Conservation (phyloP, 2,329 filamentous ascomycete species). For the Apiospora pterosperma region DNA sequence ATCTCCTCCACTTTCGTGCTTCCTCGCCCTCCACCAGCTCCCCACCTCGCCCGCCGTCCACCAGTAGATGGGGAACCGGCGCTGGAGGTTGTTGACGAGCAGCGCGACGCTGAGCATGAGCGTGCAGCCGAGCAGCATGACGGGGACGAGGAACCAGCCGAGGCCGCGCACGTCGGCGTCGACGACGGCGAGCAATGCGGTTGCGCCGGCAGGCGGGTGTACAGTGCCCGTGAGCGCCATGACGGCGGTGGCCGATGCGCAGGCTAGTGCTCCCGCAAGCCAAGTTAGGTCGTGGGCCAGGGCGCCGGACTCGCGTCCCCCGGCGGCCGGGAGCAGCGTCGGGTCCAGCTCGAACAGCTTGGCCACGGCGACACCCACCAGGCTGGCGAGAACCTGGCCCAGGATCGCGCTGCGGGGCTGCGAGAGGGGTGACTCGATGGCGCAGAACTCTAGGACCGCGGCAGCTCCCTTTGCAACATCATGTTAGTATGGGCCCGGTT, state of each 20-base stretch:
- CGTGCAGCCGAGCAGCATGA: constrained; percentile 56
- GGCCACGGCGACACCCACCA: constrained; percentile 58
- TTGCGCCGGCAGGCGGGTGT: constrained; percentile 73
- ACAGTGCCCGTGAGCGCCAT: constrained; percentile 72
- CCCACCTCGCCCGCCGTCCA: constrained; percentile 48
- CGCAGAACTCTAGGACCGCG: constrained; percentile 71
- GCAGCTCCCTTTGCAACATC: constrained; percentile 57
- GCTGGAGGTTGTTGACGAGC: constrained; percentile 66
- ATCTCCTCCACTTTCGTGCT: not conserved
- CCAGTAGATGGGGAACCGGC: constrained; percentile 68
- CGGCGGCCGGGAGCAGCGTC: not conserved
- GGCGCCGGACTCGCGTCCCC: constrained; percentile 16
- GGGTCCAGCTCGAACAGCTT: constrained; percentile 58
- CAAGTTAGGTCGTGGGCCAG: constrained; percentile 52
- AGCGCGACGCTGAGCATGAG: constrained; percentile 63
- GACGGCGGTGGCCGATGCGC: constrained; percentile 56
- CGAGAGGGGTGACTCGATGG: constrained; percentile 67
- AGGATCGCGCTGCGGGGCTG: constrained; percentile 69
- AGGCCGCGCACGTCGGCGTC: constrained; percentile 50
- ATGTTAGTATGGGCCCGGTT: not conserved
- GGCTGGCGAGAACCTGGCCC: constrained; percentile 61
- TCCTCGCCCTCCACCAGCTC: not conserved
- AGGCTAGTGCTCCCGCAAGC: constrained; percentile 63
- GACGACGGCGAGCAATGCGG: constrained; percentile 64
- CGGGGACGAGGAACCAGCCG: constrained; percentile 67